Evolutionary conservation across 306 rosid species (phyloP).

Genomic region (Argentina anserina): DNA sequence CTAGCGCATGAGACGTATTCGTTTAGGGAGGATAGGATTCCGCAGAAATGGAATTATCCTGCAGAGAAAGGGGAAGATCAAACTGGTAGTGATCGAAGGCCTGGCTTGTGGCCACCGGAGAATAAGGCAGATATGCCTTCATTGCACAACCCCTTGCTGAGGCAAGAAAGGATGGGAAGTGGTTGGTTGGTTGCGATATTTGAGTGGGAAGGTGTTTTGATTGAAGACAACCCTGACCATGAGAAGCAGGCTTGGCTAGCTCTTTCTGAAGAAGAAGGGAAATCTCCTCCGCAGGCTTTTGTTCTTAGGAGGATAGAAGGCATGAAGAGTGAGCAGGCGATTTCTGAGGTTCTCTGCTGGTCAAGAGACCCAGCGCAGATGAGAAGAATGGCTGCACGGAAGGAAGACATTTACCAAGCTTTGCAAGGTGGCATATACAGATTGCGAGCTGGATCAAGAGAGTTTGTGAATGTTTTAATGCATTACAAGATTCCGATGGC

Average conservation of each 20-base stretch:
- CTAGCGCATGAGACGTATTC: conserved; percentile 72
- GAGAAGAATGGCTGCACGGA: conserved; percentile 75
- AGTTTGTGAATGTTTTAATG: conserved; percentile 85
- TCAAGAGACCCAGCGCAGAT: conserved; percentile 68
- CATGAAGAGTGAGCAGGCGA: conserved; percentile 93
- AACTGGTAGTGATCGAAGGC: conserved; percentile 54
- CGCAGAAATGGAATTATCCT: conserved; percentile 46
- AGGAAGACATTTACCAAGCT: conserved; percentile 79
- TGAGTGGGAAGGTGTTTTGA: conserved; percentile 94
- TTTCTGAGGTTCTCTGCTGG: conserved; percentile 98
- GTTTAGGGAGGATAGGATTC: conserved; percentile 61
- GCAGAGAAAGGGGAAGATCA: conserved; percentile 52
- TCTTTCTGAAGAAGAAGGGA: conserved; percentile 85
- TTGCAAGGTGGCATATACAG: conserved; percentile 84
- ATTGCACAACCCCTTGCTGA: conserved; percentile 73
- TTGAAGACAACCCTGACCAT: conserved; percentile 74
- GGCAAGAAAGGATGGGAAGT: conserved; percentile 96
- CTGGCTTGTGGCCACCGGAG: conserved; percentile 79
- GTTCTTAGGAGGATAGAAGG: conserved; percentile 79
- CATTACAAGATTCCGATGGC: conserved; percentile 91
- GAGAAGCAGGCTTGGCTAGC: conserved; percentile 87
- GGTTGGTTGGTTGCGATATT: conserved; percentile 96
- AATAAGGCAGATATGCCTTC: conserved; percentile 82
- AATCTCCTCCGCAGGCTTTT: conserved; percentile 72
- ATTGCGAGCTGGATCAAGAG: conserved; percentile 68